Evolutionary conservation across 1,284 basidiomycete species (phyloP).

Genomic region (Lentinus polychrous): DNA sequence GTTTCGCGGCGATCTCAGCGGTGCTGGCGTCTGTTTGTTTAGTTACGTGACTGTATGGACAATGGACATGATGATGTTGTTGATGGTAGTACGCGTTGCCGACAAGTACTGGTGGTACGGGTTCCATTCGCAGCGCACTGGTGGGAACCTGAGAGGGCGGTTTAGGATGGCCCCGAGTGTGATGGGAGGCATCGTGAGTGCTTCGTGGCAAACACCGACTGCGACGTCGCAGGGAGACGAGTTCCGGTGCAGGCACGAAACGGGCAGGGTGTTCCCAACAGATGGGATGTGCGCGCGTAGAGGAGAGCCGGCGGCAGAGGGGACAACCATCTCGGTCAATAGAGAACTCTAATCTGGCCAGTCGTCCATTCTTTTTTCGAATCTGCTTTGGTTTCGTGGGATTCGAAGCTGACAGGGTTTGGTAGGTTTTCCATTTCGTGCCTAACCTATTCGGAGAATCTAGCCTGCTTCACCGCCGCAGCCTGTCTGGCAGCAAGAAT

Average conservation of each 20-base stretch:
- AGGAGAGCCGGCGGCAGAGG: neutral
- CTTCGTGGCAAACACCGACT: slow-evolving; percentile 1
- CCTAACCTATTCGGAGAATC: slow-evolving; percentile 31
- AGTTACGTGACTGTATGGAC: neutral
- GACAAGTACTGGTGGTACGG: too few species aligned
- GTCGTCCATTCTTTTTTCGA: too few species aligned
- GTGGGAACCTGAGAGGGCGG: neutral
- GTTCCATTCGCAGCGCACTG: neutral
- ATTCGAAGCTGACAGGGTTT: slow-evolving; percentile 27
- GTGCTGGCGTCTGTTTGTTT: neutral
- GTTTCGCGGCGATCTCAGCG: neutral
- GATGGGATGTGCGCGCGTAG: neutral
- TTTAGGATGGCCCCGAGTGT: too few species aligned
- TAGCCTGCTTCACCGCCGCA: slow-evolving; percentile 33
- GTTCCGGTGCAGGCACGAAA: neutral
- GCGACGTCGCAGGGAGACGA: neutral
- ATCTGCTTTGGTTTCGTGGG: slow-evolving; percentile 15
- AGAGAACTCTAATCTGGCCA: too few species aligned
- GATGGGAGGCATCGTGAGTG: too few species aligned
- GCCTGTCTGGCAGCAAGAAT: slow-evolving; percentile 27
- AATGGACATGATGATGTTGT: too few species aligned
- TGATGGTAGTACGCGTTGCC: too few species aligned
- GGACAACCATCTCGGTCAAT: too few species aligned
- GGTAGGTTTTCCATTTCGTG: slow-evolving; percentile 17
- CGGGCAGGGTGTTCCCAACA: neutral